Evolutionary conservation across 2,329 filamentous ascomycete genomes (phyloP).

Genomic region (Scedosporium dehoogii): DNA sequence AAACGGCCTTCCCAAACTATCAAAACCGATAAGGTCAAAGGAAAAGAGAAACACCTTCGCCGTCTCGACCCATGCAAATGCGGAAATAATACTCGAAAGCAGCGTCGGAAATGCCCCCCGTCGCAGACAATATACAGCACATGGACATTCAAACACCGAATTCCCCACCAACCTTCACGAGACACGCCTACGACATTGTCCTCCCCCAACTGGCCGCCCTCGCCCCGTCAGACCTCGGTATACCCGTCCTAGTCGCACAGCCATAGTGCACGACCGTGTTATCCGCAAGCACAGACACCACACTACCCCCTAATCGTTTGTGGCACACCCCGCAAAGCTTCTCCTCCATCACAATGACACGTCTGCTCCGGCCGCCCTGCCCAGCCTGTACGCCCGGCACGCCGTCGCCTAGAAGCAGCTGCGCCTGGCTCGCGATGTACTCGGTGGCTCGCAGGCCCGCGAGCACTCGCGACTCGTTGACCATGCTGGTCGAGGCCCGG

Average conservation of each 20-base stretch:
- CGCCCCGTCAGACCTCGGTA: slow-evolving; percentile 22
- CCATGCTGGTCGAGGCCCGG: slow-evolving; percentile 68
- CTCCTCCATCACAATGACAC: slow-evolving; percentile 80
- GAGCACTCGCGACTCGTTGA: slow-evolving; percentile 72
- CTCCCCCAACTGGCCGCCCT: slow-evolving; percentile 26
- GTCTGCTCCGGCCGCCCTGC: slow-evolving; percentile 44
- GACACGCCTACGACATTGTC: slow-evolving; percentile 16
- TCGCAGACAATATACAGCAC: slow-evolving; percentile 8
- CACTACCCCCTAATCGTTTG: slow-evolving; percentile 83
- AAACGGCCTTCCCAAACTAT: not conserved
- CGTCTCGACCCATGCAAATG: slow-evolving; percentile 14
- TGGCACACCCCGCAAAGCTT: slow-evolving; percentile 86
- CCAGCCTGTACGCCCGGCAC: slow-evolving; percentile 34
- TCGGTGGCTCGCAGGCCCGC: slow-evolving; percentile 68
- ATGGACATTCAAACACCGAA: slow-evolving; percentile 7
- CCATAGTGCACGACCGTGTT: slow-evolving; percentile 75
- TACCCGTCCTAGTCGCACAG: slow-evolving; percentile 49
- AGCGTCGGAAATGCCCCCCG: slow-evolving; percentile 5
- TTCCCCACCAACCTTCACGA: slow-evolving; percentile 11
- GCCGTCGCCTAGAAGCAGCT: slow-evolving; percentile 63
- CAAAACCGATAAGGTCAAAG: not conserved
- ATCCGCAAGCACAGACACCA: slow-evolving; percentile 82
- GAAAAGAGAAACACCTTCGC: slow-evolving; percentile 5
- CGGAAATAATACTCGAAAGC: slow-evolving; percentile 8
- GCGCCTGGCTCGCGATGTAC: slow-evolving; percentile 65